Evolutionary conservation across 2,329 filamentous ascomycete species (phyloP).

Genomic region (Alternaria incomplexa): DNA sequence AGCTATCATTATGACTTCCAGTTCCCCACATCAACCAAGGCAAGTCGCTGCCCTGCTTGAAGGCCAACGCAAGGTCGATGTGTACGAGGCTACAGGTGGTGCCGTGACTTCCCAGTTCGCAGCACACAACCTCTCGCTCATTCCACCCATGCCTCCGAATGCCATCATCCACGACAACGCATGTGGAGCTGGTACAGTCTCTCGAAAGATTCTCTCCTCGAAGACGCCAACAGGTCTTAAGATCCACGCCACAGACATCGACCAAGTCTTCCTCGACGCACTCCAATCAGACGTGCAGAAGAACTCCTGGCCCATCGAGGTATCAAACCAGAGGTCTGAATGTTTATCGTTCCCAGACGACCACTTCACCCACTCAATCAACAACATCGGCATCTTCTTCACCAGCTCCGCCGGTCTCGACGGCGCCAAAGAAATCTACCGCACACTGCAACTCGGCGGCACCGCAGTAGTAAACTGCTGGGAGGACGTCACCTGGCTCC

Average conservation of each 20-base stretch:
- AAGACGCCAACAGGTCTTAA: constrained; percentile 9
- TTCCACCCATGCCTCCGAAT: constrained; percentile 29
- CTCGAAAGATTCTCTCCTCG: constrained; percentile 27
- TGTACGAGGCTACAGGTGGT: constrained; percentile 40
- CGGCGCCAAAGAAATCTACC: constrained; percentile 47
- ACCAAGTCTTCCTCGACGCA: constrained; percentile 33
- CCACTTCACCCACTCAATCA: constrained; percentile 49
- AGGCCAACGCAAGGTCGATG: constrained; percentile 28
- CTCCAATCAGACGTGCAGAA: constrained; percentile 14
- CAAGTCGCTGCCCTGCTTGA: constrained; percentile 33
- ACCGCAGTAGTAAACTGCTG: constrained; percentile 49
- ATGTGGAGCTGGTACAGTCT: constrained; percentile 41
- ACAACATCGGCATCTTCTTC: constrained; percentile 51
- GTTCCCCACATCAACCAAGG: constrained; percentile 19
- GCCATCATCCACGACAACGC: constrained; percentile 46
- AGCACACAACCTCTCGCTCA: constrained; percentile 32
- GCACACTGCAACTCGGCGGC: constrained; percentile 49
- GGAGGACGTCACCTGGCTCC: constrained; percentile 34
- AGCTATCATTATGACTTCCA: constrained; percentile 18
- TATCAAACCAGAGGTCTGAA: constrained; percentile 27
- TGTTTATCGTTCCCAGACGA: constrained; percentile 30
- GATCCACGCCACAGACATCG: constrained; percentile 42
- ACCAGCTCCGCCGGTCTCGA: constrained; percentile 34
- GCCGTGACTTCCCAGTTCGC: constrained; percentile 35
- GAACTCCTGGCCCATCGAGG: constrained; percentile 32